Conservation (phyloP, 2,329 filamentous ascomycete species). For the Colletotrichum tropicicola region DNA sequence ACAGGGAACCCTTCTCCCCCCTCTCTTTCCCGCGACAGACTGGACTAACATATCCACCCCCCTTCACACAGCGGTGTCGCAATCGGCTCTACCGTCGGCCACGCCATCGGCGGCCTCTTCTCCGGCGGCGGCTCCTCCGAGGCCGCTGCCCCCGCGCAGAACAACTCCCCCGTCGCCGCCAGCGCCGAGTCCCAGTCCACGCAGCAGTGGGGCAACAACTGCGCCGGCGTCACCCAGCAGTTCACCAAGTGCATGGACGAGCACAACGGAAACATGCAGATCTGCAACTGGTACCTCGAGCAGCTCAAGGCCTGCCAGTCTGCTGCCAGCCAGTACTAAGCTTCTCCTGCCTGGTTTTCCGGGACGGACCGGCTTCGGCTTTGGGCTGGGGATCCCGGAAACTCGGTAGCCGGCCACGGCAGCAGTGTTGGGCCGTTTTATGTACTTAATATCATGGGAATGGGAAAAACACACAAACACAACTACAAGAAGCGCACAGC, state of each 20-base stretch:
- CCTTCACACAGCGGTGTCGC: constrained; percentile 84
- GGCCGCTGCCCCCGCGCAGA: constrained; percentile 48
- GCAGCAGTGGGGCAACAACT: constrained; percentile 65
- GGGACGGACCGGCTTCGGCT: background rate
- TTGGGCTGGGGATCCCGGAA: no score
- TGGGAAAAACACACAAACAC: background rate
- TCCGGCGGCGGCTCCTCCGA: constrained; percentile 73
- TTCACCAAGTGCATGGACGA: constrained; percentile 98
- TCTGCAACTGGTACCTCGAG: constrained; percentile 98
- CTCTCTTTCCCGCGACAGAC: background rate
- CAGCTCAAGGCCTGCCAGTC: constrained; percentile 92
- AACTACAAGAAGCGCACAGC: background rate
- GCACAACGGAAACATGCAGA: constrained; percentile 90
- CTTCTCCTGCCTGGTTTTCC: background rate
- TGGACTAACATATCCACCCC: constrained; percentile 1
- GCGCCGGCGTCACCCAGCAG: constrained; percentile 79
- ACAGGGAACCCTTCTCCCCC: background rate
- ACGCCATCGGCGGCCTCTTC: constrained; percentile 92
- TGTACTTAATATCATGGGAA: constrained; percentile 23
- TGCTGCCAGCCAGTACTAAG: constrained; percentile 77
- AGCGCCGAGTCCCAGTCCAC: constrained; percentile 61
- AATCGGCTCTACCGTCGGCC: constrained; percentile 93
- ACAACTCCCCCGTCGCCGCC: constrained; percentile 49
- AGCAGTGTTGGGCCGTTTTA: background rate
- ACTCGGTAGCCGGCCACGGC: no score